phyloP scores from a whole-genome alignment of 1,284 basidiomycete genomes.

The Apiotrichum laibachii region DNA sequence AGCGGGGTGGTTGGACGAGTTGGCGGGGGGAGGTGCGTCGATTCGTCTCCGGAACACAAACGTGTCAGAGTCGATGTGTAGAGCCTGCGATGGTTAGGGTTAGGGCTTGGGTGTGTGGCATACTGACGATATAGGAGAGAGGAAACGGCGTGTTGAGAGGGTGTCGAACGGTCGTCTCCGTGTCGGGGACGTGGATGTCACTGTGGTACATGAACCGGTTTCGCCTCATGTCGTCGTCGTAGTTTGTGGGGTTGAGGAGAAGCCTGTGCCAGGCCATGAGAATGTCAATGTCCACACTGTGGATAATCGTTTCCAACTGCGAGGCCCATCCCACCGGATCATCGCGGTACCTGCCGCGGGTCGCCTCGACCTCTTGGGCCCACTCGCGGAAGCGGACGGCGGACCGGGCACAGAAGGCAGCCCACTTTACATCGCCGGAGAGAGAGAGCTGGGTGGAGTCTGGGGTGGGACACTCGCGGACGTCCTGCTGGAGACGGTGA shows the following conservation, averaged over 20 bases:
- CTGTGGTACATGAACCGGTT: too few relatives aligned
- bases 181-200: too few relatives aligned
- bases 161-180: too few relatives aligned
- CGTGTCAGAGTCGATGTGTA: conserved; percentile 15
- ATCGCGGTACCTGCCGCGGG: too few relatives aligned
- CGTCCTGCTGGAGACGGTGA: conserved; percentile 19
- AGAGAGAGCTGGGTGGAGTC: background rate
- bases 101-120: background rate
- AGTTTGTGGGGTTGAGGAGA: conserved; percentile 36
- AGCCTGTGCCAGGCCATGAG: conserved; percentile 43
- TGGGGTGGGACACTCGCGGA: conserved; percentile 11
- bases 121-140: conserved; percentile 18
- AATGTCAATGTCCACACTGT: conserved; percentile 23
- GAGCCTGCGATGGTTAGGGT: background rate
- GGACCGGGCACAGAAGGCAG: conserved; percentile 21
- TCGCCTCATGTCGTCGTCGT: conserved; percentile 24
- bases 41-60: conserved; percentile 13
- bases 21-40: background rate
- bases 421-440: conserved; percentile 24
- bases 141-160: too few relatives aligned
- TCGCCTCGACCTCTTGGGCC: too few relatives aligned
- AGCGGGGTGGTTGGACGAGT: background rate
- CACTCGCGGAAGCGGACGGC: conserved; percentile 16
- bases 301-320: too few relatives aligned
- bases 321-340: too few relatives aligned